Base-by-base conservation (phyloP, 2,329 filamentous ascomycete genomes). In the Niveomyces coronatus region DNA sequence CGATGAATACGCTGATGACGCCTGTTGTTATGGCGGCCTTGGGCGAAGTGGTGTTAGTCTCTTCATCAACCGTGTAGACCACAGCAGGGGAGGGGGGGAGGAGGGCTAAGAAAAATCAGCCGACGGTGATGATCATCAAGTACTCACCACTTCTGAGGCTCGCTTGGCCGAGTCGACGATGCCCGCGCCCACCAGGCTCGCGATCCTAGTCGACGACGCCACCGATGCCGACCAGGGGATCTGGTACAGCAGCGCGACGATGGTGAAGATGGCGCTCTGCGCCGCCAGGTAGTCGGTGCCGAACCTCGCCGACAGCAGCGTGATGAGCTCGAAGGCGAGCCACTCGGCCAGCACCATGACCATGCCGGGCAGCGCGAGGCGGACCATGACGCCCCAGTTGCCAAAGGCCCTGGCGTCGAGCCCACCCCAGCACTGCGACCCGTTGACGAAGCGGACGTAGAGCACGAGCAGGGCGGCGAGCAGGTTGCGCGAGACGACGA, bases 321-420 rank as follows among this genome's bases (percentile, higher is more conserved):
- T 94, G 44, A 94, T 67, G 34, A 94, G 77, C 58, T 96, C 89
- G 56, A 96, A 96, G 4, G 88, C 87, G 9, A 94, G 71, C 63
- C 85, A 94, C 57, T 96, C 89, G 5, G 89, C 87, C 56, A 93
- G 79, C 3, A 96, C 82, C 88, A 95, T 95, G 47, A 94, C 65
- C 56, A 96, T 78, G 1, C 89, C 89, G 0, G 89, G 88, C 11
- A 95, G 64, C 0, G 89, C 86, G 24, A 96, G 78, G 31, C 78
- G 76, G 49, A 96, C 74, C 89, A 94, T 93, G 6, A 56, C 49
- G 47, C 89, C 42, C 85, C 85, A 91, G 53, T 89, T 89, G 35
- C 65, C 64, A 36, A 87, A 68, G 5, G 82, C 82, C 23, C 74
- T 71, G 43, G 63, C 67, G 31, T 77, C 82, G 55, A 91, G 82